Percentiles rank a stretch among this genome's conserved stretches.
These are phyloP conservation scores for Cokeromyces recurvatus DNA, from an alignment of 371 early-diverging fungal species.

Conservation along the genomic window DNA sequence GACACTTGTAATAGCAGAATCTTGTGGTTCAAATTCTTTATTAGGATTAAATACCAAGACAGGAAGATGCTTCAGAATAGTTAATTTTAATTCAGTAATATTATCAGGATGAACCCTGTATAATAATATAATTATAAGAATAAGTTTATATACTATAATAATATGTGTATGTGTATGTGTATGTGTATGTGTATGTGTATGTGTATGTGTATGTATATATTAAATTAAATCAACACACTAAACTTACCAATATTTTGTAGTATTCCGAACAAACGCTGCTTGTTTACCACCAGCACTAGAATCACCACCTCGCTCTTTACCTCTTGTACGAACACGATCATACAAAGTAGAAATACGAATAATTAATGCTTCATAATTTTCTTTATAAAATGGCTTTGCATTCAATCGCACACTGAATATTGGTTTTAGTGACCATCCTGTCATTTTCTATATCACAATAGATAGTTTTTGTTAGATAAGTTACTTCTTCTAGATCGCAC, in stretches of 20 bases:
- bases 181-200: no score
- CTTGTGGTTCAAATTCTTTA: constrained; percentile 64
- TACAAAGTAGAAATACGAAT: constrained; percentile 89
- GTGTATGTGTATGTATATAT: no score
- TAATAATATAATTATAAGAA: not conserved
- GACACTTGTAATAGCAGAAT: constrained; percentile 95
- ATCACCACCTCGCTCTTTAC: constrained; percentile 61
- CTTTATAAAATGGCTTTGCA: constrained; percentile 85
- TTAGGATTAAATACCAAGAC: constrained; percentile 92
- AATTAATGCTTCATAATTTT: constrained; percentile 88
- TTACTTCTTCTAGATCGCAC: constrained; percentile 8
- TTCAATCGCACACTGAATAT: constrained; percentile 87
- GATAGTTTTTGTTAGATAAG: not conserved
- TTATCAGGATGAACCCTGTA: constrained; percentile 96
- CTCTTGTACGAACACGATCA: constrained; percentile 84
- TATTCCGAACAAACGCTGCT: constrained; percentile 79
- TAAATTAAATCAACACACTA: no score
- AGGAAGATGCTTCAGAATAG: constrained; percentile 95
- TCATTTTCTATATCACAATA: constrained; percentile 63
- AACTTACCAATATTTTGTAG: constrained; percentile 91
- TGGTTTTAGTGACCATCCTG: constrained; percentile 80
- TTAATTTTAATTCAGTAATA: constrained; percentile 92
- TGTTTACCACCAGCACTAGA: constrained; percentile 49
- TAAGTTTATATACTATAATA: not conserved
- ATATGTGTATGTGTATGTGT: not conserved